Evolutionary conservation across 176 grass and related monocot genomes (phyloP).

Genomic region (Lolium multiflorum): DNA sequence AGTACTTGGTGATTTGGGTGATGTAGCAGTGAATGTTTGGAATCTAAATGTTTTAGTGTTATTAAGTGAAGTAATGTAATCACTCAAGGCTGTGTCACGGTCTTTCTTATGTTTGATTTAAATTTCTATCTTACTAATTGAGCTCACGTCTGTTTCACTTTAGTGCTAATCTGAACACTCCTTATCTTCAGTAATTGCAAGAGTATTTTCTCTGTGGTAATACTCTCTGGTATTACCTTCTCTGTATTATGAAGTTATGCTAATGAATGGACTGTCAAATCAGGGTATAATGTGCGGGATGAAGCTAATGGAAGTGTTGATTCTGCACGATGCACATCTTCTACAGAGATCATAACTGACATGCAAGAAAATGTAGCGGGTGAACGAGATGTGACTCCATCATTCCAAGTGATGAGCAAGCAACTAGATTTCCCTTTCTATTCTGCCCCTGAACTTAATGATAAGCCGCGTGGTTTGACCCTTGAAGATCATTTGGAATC

Average conservation of each 20-base stretch:
- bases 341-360: conserved; percentile 21
- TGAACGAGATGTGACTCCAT: background rate
- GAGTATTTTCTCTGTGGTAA: conserved; percentile 25
- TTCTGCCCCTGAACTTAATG: conserved; percentile 25
- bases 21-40: background rate
- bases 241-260: background rate
- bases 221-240: conserved; percentile 19
- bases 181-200: conserved; percentile 17
- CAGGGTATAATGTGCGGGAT: conserved; percentile 30
- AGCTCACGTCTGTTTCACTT: conserved; percentile 5
- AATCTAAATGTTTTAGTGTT: background rate
- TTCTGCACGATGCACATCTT: conserved; percentile 39
- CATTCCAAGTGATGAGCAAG: background rate
- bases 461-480: background rate
- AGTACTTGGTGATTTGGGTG: conserved; percentile 10
- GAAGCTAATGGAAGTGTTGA: conserved; percentile 41
- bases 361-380: conserved; percentile 15
- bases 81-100: background rate
- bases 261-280: conserved; percentile 37
- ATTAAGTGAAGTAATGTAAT: background rate
- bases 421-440: conserved; percentile 6
- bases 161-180: background rate
- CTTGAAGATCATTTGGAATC: conserved; percentile 22
- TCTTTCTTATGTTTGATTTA: background rate
- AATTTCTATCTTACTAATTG: background rate